These are phyloP conservation scores for Nannochloris sp. DNA, from an alignment of 139 green algal species.

Conservation along the genomic window DNA sequence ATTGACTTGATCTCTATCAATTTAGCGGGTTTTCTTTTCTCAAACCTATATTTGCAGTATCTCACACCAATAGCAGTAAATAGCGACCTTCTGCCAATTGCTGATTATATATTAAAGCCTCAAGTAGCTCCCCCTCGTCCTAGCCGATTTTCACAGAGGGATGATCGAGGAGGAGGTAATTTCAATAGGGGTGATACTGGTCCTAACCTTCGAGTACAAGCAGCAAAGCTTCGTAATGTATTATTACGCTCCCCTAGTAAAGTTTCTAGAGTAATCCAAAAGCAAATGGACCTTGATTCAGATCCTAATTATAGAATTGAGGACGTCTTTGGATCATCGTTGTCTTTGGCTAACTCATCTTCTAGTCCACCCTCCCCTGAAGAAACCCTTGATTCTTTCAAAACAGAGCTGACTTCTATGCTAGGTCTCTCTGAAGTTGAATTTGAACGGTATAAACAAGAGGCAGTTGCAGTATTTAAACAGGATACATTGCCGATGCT, in stretches of 20 bases:
- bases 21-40: too few relatives aligned
- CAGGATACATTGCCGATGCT: not conserved
- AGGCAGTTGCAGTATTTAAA: not conserved
- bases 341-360: not conserved
- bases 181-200: too few relatives aligned
- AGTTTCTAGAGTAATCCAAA: not conserved
- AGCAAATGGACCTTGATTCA: not conserved
- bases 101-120: not conserved
- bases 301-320: not conserved
- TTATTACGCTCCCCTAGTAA: not conserved
- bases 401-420: not conserved
- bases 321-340: not conserved
- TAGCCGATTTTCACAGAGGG: not conserved
- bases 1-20: too few relatives aligned
- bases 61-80: not conserved
- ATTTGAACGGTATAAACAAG: slow-evolving; percentile 2
- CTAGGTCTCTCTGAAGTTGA: slow-evolving; percentile 6
- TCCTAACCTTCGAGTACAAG: too few relatives aligned
- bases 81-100: not conserved
- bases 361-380: not conserved
- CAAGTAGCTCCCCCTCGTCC: not conserved
- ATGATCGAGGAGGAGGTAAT: too few relatives aligned
- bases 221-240: not conserved
- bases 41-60: not conserved
- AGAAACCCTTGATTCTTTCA: not conserved